Base-by-base conservation (phyloP, 306 rosid species). In the Begonia fuchsioides region DNA sequence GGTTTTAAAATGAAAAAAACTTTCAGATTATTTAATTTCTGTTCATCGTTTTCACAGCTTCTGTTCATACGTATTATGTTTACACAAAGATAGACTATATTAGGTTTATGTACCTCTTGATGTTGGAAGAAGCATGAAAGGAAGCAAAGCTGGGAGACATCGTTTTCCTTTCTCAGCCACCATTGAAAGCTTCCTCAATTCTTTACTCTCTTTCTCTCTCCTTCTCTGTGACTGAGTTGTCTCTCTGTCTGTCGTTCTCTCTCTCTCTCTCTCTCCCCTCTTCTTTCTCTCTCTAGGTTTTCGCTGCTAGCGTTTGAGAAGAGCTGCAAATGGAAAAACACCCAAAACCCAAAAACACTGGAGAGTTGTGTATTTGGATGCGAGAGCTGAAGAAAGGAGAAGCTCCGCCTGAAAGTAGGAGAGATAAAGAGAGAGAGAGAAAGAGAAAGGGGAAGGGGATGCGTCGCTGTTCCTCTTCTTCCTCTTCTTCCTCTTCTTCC, bases 61-160 rank as follows among this genome's bases (percentile, higher is more conserved):
- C 58, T 59, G 58, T 50, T 61, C 57, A 51, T 62, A 52, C 54
- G 47, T 54, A n/a, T 41, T 45, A 43, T 10, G 49, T 53, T 46
- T 20, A 12, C 18, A 38, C 8, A 13, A 39, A 56, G 6, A 48
- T 15, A 58, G 18, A 51, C 12, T 41, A 53, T 45, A 13, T 59
- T 15, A 66, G 58, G 54, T 57, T 50, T 26, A 26, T 26, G 35
- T 86, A 81, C 93, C 92, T 79, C 61, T 67, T 59, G 67, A 69
- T 74, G 76, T 62, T 74, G 90, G 63, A 73, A 73, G 54, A 26
- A 26, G 66, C 48, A 75, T 71, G 80, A 82, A 75, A 77, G 80
- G 83, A 73, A 62, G 79, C 66, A 68, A 77, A 77, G 75, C 69
- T 70, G 6, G 69, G 51, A 63, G 81, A 77, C 81, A 85, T 81